Percentiles rank a stretch among this genome's conserved stretches.
Evolutionary conservation across 768 basidiomycete species (phyloP).

Genomic region (Lactarius psammicola): DNA sequence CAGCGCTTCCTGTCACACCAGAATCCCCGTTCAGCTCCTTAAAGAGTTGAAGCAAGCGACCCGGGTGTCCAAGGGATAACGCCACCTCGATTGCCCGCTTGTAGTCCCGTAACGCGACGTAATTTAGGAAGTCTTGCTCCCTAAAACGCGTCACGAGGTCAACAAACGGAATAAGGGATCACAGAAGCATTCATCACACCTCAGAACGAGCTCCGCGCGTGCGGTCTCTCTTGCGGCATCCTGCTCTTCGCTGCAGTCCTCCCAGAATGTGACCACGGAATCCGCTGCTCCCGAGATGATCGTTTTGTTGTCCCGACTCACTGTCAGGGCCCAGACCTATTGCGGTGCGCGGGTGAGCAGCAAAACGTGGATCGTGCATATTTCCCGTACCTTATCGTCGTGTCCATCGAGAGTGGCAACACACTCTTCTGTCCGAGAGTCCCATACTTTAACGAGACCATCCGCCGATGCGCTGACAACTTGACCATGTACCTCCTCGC

Average conservation of each 20-base stretch:
- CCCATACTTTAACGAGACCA: constrained; percentile 96
- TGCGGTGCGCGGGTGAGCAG: constrained; percentile 7
- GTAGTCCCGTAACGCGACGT: constrained; percentile 84
- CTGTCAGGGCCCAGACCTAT: constrained; percentile 96
- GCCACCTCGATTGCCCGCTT: constrained; percentile 88
- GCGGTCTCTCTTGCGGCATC: constrained; percentile 71
- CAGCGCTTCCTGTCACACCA: constrained; percentile 58
- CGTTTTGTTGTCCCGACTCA: constrained; percentile 75
- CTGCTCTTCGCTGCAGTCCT: constrained; percentile 87
- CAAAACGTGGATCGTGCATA: neutral
- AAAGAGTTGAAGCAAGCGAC: constrained; percentile 80
- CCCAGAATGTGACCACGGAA: constrained; percentile 94
- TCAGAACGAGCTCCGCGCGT: constrained; percentile 71
- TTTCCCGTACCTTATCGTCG: constrained; percentile 80
- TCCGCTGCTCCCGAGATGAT: constrained; percentile 96
- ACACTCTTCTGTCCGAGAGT: constrained; percentile 84
- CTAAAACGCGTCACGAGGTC: constrained; percentile 42
- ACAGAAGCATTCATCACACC: constrained; percentile 45
- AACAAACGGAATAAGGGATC: constrained; percentile 1
- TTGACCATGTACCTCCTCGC: constrained; percentile 53
- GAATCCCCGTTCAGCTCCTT: constrained; percentile 48
- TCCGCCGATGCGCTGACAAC: constrained; percentile 90
- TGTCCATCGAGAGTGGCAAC: constrained; percentile 91
- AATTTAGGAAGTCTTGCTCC: constrained; percentile 95
- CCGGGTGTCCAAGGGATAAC: constrained; percentile 90